A percentile compares a stretch with the other conserved stretches of the same genome.
Evolutionary conservation across 2,329 filamentous ascomycete genomes (phyloP).

Genomic region (Phialophora macrospora): DNA sequence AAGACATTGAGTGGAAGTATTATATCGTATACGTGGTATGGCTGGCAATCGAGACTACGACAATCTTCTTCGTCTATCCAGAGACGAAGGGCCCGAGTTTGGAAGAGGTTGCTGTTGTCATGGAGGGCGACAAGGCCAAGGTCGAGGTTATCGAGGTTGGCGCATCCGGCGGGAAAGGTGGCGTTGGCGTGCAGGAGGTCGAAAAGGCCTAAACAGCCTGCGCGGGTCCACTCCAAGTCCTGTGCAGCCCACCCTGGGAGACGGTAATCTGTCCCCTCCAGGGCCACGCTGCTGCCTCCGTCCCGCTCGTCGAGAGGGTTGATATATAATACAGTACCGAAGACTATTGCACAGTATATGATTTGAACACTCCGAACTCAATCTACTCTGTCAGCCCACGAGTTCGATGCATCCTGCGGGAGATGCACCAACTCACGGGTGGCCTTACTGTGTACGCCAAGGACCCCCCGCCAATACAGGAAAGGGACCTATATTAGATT

Average conservation of each 20-base stretch:
- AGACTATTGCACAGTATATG: neutral
- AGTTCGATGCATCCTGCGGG: neutral
- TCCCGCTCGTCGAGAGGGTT: neutral
- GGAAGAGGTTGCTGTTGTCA: conserved; percentile 41
- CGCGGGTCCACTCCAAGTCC: neutral
- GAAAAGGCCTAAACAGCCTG: conserved; percentile 23
- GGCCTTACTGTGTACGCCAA: neutral
- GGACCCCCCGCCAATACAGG: neutral
- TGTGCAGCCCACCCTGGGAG: neutral
- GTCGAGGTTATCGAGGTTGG: conserved; percentile 31
- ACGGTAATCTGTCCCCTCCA: neutral
- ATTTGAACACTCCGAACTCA: neutral
- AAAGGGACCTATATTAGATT: too few relatives aligned
- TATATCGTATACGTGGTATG: conserved; percentile 48
- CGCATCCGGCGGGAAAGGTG: conserved; percentile 20
- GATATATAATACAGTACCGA: too few relatives aligned
- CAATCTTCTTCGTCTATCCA: conserved; percentile 40
- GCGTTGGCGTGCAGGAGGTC: conserved; percentile 24
- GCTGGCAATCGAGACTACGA: conserved; percentile 25
- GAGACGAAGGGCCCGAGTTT: conserved; percentile 42
- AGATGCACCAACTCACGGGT: neutral
- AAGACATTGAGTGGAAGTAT: conserved; percentile 45
- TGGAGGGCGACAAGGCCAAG: conserved; percentile 32
- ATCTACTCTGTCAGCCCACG: neutral
- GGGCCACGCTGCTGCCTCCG: too few relatives aligned